Evolutionary conservation across 768 basidiomycete genomes (phyloP).

Genomic region (Boletellus ananas): DNA sequence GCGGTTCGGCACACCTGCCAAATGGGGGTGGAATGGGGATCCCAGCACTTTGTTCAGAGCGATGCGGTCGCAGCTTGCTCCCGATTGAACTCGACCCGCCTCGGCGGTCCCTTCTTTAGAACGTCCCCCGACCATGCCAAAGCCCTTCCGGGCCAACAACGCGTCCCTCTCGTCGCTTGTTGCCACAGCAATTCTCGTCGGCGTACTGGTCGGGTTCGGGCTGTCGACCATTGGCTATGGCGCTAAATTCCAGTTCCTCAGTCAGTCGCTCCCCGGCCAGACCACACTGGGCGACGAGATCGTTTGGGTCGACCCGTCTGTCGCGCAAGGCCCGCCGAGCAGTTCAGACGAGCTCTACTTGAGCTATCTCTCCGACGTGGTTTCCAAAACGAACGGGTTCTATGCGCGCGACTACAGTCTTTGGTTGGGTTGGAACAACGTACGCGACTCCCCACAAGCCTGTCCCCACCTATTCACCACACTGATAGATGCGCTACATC

Average conservation of each 20-base stretch:
- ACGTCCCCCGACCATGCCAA: slow-evolving; percentile 7
- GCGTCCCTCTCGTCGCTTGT: slow-evolving; percentile 10
- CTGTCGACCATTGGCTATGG: slow-evolving; percentile 16
- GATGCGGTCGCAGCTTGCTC: too few species aligned
- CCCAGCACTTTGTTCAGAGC: too few species aligned
- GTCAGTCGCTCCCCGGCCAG: slow-evolving; percentile 12
- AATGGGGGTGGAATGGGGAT: too few species aligned
- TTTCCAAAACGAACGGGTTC: slow-evolving; percentile 40
- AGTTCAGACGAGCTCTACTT: slow-evolving; percentile 22
- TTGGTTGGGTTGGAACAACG: slow-evolving; percentile 51
- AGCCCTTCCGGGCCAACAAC: neutral
- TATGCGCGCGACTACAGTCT: slow-evolving; percentile 45
- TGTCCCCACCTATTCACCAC: neutral
- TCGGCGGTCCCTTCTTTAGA: neutral
- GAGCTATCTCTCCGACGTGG: slow-evolving; percentile 32
- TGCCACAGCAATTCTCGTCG: slow-evolving; percentile 21
- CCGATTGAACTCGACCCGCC: too few species aligned
- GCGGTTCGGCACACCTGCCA: too few species aligned
- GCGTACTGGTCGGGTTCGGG: slow-evolving; percentile 27
- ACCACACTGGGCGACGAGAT: slow-evolving; percentile 10
- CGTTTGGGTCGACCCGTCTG: slow-evolving; percentile 10
- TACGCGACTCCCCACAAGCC: slow-evolving; percentile 7
- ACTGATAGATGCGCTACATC: slow-evolving; percentile 43
- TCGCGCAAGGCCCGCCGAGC: neutral
- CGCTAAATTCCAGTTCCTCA: slow-evolving; percentile 14